Conservation (phyloP, 495 filamentous ascomycete species). For the Penicillium macrosclerotiorum region DNA sequence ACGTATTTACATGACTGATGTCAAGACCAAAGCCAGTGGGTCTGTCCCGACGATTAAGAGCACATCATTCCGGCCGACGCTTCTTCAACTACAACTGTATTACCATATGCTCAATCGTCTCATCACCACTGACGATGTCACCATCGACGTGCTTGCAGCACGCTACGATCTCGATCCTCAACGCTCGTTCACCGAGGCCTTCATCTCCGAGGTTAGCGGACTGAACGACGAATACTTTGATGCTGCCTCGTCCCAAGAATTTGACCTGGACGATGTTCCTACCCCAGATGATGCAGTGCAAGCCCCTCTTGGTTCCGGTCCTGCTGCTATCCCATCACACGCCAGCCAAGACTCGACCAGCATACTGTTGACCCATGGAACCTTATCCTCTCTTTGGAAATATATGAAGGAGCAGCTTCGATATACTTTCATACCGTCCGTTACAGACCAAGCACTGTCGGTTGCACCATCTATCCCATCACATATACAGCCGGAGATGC, state of each 20-base stretch:
- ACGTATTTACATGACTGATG: conserved; percentile 75
- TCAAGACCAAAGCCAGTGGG: conserved; percentile 73
- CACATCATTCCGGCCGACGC: conserved; percentile 69
- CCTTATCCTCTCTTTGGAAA: conserved; percentile 58
- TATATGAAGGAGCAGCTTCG: conserved; percentile 66
- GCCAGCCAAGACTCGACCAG: conserved; percentile 50
- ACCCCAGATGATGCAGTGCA: conserved; percentile 27
- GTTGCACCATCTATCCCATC: conserved; percentile 44
- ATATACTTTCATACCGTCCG: conserved; percentile 53
- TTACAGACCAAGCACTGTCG: conserved; percentile 11
- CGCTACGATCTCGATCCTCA: conserved; percentile 67
- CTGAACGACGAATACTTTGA: conserved; percentile 61
- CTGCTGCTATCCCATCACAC: conserved; percentile 11
- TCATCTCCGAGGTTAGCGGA: conserved; percentile 73
- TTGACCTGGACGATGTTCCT: conserved; percentile 28
- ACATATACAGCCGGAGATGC: conserved; percentile 56
- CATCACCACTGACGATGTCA: conserved; percentile 63
- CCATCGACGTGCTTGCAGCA: conserved; percentile 61
- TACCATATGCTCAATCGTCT: conserved; percentile 79
- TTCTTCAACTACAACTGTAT: conserved; percentile 88
- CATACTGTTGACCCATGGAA: conserved; percentile 58
- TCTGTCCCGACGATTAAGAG: conserved; percentile 60
- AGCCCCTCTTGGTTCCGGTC: conserved; percentile 2
- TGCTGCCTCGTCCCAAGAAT: conserved; percentile 30
- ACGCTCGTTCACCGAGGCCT: conserved; percentile 68